phyloP scores from a whole-genome alignment of 1,284 basidiomycete genomes.

The Stereum hirsutum region DNA sequence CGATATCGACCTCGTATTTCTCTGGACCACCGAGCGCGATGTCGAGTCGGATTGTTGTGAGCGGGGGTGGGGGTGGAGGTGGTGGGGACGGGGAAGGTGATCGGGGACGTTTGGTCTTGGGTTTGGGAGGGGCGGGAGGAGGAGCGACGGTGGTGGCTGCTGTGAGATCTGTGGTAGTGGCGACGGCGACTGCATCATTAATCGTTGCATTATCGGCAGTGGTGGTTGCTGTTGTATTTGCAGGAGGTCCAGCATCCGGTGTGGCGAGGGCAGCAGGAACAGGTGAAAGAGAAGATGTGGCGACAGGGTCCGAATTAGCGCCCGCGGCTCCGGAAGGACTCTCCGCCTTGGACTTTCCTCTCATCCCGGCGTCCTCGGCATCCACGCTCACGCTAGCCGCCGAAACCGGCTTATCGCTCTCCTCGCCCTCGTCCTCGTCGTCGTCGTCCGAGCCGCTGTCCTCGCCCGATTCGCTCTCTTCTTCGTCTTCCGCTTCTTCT shows the following conservation, averaged over 20 bases:
- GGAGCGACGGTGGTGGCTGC: conserved; percentile 2
- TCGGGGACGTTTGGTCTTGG: conserved; percentile 36
- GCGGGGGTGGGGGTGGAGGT: conserved; percentile 36
- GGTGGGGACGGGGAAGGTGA: conserved; percentile 56
- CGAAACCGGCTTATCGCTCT: too few species aligned
- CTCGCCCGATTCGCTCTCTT: too few species aligned
- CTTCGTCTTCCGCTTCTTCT: too few species aligned
- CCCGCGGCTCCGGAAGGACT: too few species aligned
- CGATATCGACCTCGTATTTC: conserved; percentile 65
- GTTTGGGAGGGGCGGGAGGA: conserved; percentile 15
- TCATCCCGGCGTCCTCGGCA: too few species aligned
- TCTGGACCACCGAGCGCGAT: conserved; percentile 63
- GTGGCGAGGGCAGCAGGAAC: neutral
- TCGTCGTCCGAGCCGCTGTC: too few species aligned
- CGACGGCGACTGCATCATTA: neutral
- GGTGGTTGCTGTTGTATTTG: neutral
- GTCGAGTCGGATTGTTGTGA: conserved; percentile 61
- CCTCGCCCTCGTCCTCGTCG: too few species aligned
- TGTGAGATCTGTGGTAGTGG: neutral
- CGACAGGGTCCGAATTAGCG: too few species aligned
- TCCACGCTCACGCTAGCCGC: too few species aligned
- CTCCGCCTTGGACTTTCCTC: too few species aligned
- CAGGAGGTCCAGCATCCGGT: neutral
- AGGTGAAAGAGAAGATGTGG: neutral
- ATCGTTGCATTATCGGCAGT: neutral